Evolutionary conservation across 2,329 filamentous ascomycete genomes (phyloP), one percentile per base, ranked within the genome.

Genomic region (Neonectria punicea): DNA sequence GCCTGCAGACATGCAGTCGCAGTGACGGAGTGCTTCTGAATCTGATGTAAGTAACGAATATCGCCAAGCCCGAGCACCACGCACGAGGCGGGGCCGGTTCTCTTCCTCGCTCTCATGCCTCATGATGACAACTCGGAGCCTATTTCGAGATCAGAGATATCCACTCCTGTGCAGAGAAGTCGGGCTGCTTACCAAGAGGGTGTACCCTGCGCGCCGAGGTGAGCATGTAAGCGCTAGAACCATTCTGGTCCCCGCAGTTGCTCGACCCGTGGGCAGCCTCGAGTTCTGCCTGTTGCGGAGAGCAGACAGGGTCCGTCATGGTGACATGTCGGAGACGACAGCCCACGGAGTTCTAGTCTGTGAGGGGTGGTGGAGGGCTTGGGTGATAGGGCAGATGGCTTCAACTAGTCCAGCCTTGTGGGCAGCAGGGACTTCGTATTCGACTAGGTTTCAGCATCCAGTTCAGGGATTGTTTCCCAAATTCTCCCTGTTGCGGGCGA

Each of bases 171-270:
- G 61, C 61, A 62, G 53, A 57, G 49, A 43, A 54, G 30, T 54
- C 61, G 61, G 54, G 55, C 50, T 63, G 61, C 61, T 63, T 44
- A 63, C 61, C 61, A 53, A 43, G 47, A 39, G 28, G 11, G 30
- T 51, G 16, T 10, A 11, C 11, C 49, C n/a, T 34, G 49, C 32
- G 46, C 16, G 34, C 16, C 20, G 13, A 36, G 44, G 60, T 57
- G 46, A 58, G 63, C 58, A 56, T 51, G 61, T 65, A 56, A 65
- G 62, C 62, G 53, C 63, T 61, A 65, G 63, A 65, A 65, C 63
- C 47, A 25, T 58, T 54, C 44, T 36, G 51, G 57, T 36, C 49
- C 46, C 30, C 49, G 28, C 49, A 34, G 14, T 34, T 34, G 30
- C 28, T 51, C 49, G 49, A 13, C 46, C 46, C 4, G 22, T 30